Evolutionary conservation across 2,329 filamentous ascomycete species (phyloP).

Genomic region (Penicillium sp.): DNA sequence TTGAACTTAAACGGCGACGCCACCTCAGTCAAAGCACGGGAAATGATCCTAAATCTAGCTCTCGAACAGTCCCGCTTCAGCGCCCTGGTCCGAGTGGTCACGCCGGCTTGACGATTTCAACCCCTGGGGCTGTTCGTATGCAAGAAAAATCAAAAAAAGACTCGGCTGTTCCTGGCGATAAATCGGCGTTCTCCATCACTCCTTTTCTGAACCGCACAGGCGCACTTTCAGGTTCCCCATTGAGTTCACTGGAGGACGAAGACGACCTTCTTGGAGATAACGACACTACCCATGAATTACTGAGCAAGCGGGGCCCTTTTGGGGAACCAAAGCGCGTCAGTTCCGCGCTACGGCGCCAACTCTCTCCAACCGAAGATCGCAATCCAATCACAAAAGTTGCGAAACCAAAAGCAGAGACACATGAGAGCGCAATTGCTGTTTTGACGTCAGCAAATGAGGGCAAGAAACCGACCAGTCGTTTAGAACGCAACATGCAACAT

Average conservation of each 20-base stretch:
- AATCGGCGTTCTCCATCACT: conserved; percentile 90
- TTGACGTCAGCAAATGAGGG: neutral
- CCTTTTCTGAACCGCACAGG: conserved; percentile 81
- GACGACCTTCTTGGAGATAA: conserved; percentile 23
- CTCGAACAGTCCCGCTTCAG: conserved; percentile 43
- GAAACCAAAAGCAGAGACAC: conserved; percentile 8
- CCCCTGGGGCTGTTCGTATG: conserved; percentile 48
- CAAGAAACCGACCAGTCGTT: conserved; percentile 6
- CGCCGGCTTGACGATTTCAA: conserved; percentile 50
- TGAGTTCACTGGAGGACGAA: conserved; percentile 29
- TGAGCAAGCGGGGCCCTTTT: neutral
- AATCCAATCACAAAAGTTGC: conserved; percentile 4
- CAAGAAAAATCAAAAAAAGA: conserved; percentile 60
- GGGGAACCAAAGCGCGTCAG: conserved; percentile 1
- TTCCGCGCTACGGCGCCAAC: conserved; percentile 3
- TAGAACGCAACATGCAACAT: conserved; percentile 2
- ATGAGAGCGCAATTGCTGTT: neutral
- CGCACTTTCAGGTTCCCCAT: conserved; percentile 47
- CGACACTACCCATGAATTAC: neutral
- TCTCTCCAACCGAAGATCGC: conserved; percentile 1
- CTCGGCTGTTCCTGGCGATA: conserved; percentile 69
- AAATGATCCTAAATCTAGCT: conserved; percentile 33
- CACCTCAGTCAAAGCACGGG: conserved; percentile 30
- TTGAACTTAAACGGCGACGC: conserved; percentile 48
- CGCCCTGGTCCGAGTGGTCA: conserved; percentile 31